Percentiles rank a stretch among this genome's conserved stretches.
phyloP scores from a whole-genome alignment of 1,284 basidiomycete genomes.

The Meira nashicola region DNA sequence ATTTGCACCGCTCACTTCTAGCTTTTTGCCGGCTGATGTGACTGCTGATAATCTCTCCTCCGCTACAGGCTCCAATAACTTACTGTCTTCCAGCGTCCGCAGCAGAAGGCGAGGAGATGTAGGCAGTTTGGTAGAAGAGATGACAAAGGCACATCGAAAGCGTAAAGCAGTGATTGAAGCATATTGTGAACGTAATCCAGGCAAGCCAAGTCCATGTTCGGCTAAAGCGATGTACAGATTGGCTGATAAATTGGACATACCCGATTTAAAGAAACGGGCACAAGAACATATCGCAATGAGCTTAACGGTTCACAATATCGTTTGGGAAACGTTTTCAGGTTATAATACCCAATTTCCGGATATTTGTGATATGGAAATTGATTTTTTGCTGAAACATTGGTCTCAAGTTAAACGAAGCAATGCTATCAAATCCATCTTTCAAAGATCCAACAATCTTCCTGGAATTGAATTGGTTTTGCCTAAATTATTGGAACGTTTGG shows the following conservation, averaged over 20 bases:
- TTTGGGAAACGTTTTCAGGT: conserved; percentile 77
- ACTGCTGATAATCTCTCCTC: conserved; percentile 8
- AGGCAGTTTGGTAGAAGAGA: conserved; percentile 14
- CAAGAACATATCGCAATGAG: conserved; percentile 72
- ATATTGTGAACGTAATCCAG: conserved; percentile 50
- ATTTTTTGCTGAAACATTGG: conserved; percentile 61
- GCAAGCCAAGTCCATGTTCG: conserved; percentile 70
- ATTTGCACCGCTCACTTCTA: conserved; percentile 74
- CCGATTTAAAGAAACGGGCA: conserved; percentile 66
- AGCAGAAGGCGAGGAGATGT: background rate
- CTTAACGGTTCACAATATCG: conserved; percentile 72
- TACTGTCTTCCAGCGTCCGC: background rate
- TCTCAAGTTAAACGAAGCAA: conserved; percentile 70
- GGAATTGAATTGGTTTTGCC: conserved; percentile 45
- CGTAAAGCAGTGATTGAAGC: conserved; percentile 32
- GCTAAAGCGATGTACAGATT: conserved; percentile 81
- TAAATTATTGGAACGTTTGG: conserved; percentile 32
- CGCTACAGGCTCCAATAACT: background rate
- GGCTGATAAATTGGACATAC: conserved; percentile 64
- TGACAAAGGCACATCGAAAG: conserved; percentile 17
- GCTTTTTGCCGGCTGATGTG: conserved; percentile 51
- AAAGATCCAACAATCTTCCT: conserved; percentile 31
- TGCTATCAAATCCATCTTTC: conserved; percentile 70
- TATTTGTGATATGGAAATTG: conserved; percentile 55
- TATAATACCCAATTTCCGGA: conserved; percentile 77